phyloP scores from a whole-genome alignment of 2,329 filamentous ascomycete species.

The Thielaviopsis euricoi region DNA sequence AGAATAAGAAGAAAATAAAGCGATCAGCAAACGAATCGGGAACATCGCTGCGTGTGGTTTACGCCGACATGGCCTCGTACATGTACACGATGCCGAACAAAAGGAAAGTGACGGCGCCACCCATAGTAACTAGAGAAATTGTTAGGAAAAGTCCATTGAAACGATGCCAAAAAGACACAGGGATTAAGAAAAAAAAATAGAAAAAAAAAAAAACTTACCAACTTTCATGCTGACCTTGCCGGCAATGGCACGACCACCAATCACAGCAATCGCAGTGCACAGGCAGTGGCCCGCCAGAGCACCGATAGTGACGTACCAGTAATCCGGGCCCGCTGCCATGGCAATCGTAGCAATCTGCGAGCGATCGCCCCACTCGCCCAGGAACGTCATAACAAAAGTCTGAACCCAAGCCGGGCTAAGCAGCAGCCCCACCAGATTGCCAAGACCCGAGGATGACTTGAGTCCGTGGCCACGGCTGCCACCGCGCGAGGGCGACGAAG shows the following conservation, averaged over 20 bases:
- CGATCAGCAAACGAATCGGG: background rate
- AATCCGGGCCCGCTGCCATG: conserved; percentile 96
- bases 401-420: conserved; percentile 96
- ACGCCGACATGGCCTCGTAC: conserved; percentile 55
- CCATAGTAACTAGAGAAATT: conserved; percentile 59
- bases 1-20: background rate
- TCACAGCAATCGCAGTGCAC: conserved; percentile 80
- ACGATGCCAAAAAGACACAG: too few species aligned
- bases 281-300: conserved; percentile 73
- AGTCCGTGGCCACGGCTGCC: conserved; percentile 21
- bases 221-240: conserved; percentile 89
- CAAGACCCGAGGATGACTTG: conserved; percentile 43
- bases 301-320: conserved; percentile 94
- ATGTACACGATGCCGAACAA: conserved; percentile 86
- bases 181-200: conserved; percentile 13
- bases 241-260: conserved; percentile 83
- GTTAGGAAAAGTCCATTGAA: conserved; percentile 3
- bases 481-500: conserved; percentile 37
- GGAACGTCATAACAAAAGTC: conserved; percentile 97
- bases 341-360: conserved; percentile 97
- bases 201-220: conserved; percentile 45
- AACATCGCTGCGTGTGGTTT: conserved; percentile 9
- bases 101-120: conserved; percentile 79
- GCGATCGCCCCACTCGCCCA: conserved; percentile 95
- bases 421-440: conserved; percentile 74